Percentiles rank a stretch among this genome's conserved stretches.
Conservation (phyloP, 139 green algal genomes). For the Klebsormidium nitens region DNA sequence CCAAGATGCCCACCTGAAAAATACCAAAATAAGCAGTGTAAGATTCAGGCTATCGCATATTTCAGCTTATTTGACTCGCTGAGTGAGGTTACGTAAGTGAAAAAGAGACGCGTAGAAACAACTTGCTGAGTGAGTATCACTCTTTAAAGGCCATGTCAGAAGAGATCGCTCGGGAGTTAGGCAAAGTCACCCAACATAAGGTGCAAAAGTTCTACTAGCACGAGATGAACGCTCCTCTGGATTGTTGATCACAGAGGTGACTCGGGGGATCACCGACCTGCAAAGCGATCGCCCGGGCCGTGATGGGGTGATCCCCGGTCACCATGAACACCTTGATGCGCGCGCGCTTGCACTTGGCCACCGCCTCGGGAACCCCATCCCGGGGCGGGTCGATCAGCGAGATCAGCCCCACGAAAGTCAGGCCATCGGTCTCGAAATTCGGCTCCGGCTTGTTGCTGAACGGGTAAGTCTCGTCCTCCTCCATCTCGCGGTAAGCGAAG, state of each 20-base stretch:
- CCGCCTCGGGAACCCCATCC: conserved; percentile 62
- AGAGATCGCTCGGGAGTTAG: no score
- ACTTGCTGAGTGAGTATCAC: no score
- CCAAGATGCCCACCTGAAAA: conserved; percentile 63
- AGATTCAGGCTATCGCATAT: no score
- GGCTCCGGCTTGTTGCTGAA: conserved; percentile 51
- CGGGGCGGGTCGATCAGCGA: conserved; percentile 75
- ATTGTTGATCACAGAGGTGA: no score
- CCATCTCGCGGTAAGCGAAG: conserved; percentile 32
- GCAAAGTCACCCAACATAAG: conserved; percentile 2
- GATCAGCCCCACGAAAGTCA: conserved; percentile 71
- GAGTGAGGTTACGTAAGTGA: no score
- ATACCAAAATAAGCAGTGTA: no score
- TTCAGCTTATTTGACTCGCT: no score
- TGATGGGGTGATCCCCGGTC: conserved; percentile 73
- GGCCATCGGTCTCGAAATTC: conserved; percentile 56
- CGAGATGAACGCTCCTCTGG: no score
- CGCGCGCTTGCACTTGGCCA: conserved; percentile 54
- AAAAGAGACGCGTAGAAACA: no score
- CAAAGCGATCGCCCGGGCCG: conserved; percentile 61
- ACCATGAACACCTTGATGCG: conserved; percentile 72
- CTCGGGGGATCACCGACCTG: conserved; percentile 1
- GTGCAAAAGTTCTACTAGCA: no score
- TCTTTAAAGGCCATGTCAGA: no score
- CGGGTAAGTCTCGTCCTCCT: background rate